Conservation (phyloP, 257 asterid genomes). For the Solanum rostratum region DNA sequence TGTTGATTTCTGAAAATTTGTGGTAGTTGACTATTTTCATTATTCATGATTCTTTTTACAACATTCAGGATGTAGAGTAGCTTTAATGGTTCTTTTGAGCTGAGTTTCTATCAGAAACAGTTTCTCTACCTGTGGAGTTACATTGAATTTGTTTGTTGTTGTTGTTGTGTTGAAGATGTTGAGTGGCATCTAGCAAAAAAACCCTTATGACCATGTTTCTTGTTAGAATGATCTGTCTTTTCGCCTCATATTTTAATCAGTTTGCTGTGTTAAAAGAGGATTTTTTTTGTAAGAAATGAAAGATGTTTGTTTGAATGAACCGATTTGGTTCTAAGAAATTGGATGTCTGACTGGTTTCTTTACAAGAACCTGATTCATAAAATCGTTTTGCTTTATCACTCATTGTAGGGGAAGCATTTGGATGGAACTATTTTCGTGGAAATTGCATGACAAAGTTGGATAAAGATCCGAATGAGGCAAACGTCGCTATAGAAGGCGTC, state of each 20-base stretch:
- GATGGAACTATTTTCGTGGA: not conserved
- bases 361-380: not conserved
- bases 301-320: not conserved
- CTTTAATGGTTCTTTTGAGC: not conserved
- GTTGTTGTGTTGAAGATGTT: not conserved
- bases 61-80: not conserved
- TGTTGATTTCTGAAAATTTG: not conserved
- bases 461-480: not conserved
- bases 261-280: not conserved
- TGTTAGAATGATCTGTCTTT: not conserved
- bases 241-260: not conserved
- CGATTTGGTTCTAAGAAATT: not conserved
- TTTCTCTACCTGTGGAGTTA: not conserved
- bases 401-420: not conserved
- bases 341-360: not conserved
- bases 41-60: not conserved
- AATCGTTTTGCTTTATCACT: not conserved
- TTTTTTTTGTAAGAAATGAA: not conserved
- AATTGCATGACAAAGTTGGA: not conserved
- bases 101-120: not conserved
- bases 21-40: not conserved
- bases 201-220: not conserved
- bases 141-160: too few relatives aligned
- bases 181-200: not conserved
- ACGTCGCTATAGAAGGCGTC: not conserved